These are phyloP conservation scores for Aspergillus homomorphus DNA, from an alignment of 495 filamentous ascomycete species.

Conservation along the genomic window DNA sequence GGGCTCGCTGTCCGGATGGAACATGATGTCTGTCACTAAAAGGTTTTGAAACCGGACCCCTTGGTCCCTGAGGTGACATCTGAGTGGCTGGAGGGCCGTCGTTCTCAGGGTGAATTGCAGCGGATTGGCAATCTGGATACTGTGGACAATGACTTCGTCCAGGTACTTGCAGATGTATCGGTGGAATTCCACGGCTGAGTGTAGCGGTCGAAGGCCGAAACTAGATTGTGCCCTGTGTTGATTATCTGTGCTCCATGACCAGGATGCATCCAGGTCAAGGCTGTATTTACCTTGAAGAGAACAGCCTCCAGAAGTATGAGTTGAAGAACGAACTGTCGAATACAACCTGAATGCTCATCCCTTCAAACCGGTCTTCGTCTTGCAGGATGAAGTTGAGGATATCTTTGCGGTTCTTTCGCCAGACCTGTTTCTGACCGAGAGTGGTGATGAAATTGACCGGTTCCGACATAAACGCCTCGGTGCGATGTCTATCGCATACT, in stretches of 20 bases:
- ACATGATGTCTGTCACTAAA: constrained; percentile 16
- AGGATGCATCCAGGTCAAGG: not conserved
- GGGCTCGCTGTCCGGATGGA: constrained; percentile 11
- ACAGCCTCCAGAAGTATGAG: constrained; percentile 39
- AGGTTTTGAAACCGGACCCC: constrained; percentile 42
- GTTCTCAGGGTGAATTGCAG: constrained; percentile 33
- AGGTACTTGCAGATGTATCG: constrained; percentile 24
- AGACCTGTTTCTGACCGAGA: constrained; percentile 8
- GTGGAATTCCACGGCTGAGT: constrained; percentile 34
- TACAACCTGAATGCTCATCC: constrained; percentile 30
- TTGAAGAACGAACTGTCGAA: constrained; percentile 36
- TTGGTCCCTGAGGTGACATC: constrained; percentile 30
- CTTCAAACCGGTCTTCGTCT: constrained; percentile 23
- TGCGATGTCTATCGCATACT: constrained; percentile 9
- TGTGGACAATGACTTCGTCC: constrained; percentile 18
- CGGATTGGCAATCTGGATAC: constrained; percentile 17
- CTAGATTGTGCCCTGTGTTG: constrained; percentile 3
- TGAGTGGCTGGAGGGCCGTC: constrained; percentile 36
- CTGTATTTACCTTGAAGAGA: constrained; percentile 29
- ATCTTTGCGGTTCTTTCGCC: constrained; percentile 23
- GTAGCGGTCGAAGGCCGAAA: constrained; percentile 36
- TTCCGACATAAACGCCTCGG: constrained; percentile 7
- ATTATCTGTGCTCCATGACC: not conserved
- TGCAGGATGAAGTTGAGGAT: constrained; percentile 29
- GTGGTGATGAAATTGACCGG: not conserved